Base-by-base conservation (phyloP, 768 basidiomycete genomes). In the Auricularia sp. region DNA sequence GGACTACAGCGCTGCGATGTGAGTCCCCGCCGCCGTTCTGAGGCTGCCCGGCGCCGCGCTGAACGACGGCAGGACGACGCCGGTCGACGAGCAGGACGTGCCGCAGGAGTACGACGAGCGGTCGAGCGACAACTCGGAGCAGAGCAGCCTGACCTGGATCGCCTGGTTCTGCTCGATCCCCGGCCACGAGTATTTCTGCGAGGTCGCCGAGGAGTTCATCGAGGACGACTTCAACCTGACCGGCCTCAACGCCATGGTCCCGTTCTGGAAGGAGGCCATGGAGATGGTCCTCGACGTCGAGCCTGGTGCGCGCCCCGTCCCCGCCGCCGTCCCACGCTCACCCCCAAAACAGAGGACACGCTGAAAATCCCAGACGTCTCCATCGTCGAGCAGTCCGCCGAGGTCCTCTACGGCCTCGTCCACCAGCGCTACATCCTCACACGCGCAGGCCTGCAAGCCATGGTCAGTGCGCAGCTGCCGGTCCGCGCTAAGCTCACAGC, bases 231-330 rank as follows among this genome's bases (percentile, higher is more conserved):
- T 99, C 80, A 99, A 99, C 78, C 81, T 99, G 45, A 99, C 97
- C 4, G 97, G 97, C 5, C 77, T 99, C 74, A 96, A 94, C 72
- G 83, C 84, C 37, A 87, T 95, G 87, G 97, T 98, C 18, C 97
- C 97, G 7, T 99, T 99, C 74, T 99, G 96, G 94, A 98, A 98
- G 75, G 97, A 99, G 75, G 97, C 97, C 56, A 91, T 99, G 89
- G 97, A 99, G 79, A 99, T 99, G 97, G 94, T 99, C 16, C 77
- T 99, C 69, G 97, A 99, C 77, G 96, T 98, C 63, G 97, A 99
- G 77, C 94, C 97, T 80, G 94, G 96, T 95, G 74, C 75, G 87
- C 75, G 33, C 54, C 24, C 39, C 51, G 54, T 34, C 35, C 11
- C 7, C 65, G 89, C 89, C 91, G 18, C 24, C 62, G 11, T 14